Base-by-base conservation (phyloP, 345 rosid species). In the Salix purpurea region DNA sequence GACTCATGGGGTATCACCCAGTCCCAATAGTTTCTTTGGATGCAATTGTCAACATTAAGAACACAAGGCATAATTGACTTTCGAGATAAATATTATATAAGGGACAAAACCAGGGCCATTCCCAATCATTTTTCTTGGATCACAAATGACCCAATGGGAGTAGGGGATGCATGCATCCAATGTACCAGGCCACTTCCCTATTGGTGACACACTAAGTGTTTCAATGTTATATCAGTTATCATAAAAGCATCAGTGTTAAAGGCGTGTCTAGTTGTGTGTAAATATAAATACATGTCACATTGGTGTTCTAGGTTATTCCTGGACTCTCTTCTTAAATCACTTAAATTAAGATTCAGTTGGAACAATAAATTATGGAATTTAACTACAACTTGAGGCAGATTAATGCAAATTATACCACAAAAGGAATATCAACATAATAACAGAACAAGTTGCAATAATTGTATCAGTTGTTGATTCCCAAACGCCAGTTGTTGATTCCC, bases 391-490 rank as follows among this genome's bases (percentile, higher is more conserved):
- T 44, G 3, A 44, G 5, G 4, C 48, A 44, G 11, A 42, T 10
- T 10, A 42, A 8, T 42, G 48, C 15, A 42, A 11, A 44, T 44
- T 44, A 44, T 44, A 62, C 26, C 32, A 9, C 66, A 62, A 10
- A 13, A 26, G 10, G 36, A 62, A 62, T 28, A 30, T 65, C 19
- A 65, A 1, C 68, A 32, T 65, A 28, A 65, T 12, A 65, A 10
- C 68, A 65, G 36, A 36, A 7, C 15, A 44, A 44, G 48, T 11
- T 44, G 48, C 48, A 44, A 44, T 44, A 60, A 18, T 60, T 60
- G 65, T 30, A 60, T 26, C 65, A 60, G 65, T 60, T n/a, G 65
- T n/a, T 60, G 28, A 62, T 62, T 62, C 66, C 66, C 42, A 65
- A 73, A 42, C 30, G 28, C 23, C 21, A 60, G 65, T 60, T n/a